phyloP scores from a whole-genome alignment of 2,329 filamentous ascomycete species.

The Colletotrichum destructivum region DNA sequence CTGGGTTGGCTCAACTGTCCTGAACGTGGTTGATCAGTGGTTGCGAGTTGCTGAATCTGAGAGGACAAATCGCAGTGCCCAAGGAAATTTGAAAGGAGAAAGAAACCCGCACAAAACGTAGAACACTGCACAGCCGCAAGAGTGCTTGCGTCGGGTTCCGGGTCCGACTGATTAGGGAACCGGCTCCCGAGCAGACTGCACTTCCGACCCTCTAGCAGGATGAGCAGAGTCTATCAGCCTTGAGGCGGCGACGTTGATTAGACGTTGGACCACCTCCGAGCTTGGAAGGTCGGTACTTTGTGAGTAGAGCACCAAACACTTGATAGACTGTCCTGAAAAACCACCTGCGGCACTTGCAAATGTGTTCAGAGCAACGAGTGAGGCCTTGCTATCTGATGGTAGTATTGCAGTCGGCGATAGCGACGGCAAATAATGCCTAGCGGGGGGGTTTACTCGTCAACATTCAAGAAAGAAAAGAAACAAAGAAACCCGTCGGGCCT shows the following conservation, averaged over 20 bases:
- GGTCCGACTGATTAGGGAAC: background rate
- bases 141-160: slow-evolving; percentile 1
- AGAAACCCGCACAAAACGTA: background rate
- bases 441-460: background rate
- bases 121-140: background rate
- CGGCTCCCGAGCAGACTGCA: slow-evolving; percentile 8
- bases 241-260: background rate
- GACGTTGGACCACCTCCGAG: background rate
- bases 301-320: background rate
- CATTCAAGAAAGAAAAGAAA: background rate
- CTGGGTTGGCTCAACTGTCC: background rate
- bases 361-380: background rate
- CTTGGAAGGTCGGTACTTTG: background rate
- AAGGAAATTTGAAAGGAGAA: background rate
- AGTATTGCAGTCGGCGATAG: background rate
- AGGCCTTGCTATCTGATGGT: too few relatives aligned
- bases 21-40: background rate
- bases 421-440: background rate
- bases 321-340: background rate
- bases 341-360: background rate
- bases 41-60: background rate
- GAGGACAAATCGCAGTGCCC: background rate
- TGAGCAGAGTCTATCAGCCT: background rate
- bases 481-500: background rate
- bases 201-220: slow-evolving; percentile 15